Conservation (phyloP, 2,329 filamentous ascomycete species). For the Chaetoscypha palmicola region DNA sequence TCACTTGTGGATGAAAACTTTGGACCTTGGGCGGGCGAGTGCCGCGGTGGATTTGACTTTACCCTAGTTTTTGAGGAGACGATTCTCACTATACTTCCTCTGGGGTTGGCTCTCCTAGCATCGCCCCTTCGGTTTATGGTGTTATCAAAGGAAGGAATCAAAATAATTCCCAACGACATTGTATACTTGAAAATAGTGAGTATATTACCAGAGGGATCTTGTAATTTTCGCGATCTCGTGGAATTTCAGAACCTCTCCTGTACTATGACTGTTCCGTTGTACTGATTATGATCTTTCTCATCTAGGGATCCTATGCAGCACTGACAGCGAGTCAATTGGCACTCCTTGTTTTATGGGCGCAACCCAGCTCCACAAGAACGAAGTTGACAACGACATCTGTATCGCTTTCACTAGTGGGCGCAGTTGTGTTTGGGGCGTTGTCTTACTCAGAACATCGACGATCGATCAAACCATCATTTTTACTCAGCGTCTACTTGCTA, state of each 20-base stretch:
- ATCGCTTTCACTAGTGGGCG: background rate
- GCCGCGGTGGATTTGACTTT: constrained; percentile 14
- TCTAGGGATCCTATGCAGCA: no score
- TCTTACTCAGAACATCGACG: constrained; percentile 1
- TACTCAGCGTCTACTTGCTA: constrained; percentile 1
- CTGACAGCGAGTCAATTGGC: no score
- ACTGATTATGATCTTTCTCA: no score
- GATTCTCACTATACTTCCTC: constrained; percentile 7
- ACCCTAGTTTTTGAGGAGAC: constrained; percentile 12
- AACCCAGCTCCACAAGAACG: background rate
- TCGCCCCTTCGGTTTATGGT: background rate
- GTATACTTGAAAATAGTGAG: no score
- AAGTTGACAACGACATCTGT: constrained; percentile 18
- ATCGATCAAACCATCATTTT: constrained; percentile 2
- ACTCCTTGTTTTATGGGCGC: constrained; percentile 2
- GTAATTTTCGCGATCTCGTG: no score
- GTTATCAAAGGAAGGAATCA: constrained; percentile 1
- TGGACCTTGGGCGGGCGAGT: constrained; percentile 4
- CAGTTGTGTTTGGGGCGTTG: background rate
- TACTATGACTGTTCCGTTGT: no score
- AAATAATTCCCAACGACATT: background rate
- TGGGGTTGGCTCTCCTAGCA: constrained; percentile 3
- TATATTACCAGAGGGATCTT: no score
- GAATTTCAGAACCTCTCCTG: no score
- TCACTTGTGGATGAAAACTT: background rate